A percentile compares a stretch with the other conserved stretches of the same genome.
Conservation (phyloP, 192 early-diverging fungal species). For the Phycomyces nitens region DNA sequence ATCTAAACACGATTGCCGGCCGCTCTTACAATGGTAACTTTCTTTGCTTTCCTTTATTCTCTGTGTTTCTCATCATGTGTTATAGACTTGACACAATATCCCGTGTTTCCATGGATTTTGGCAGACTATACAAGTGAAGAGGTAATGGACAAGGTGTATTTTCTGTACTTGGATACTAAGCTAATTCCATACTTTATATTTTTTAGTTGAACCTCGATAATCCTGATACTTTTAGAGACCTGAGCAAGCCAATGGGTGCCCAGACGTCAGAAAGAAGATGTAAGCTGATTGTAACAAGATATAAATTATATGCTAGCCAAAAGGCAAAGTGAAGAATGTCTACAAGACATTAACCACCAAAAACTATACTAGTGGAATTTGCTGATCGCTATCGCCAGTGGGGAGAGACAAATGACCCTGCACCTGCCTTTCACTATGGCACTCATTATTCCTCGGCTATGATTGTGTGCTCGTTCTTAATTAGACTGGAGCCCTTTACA, state of each 20-base stretch:
- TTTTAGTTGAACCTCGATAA: conserved; percentile 70
- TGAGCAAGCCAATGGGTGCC: conserved; percentile 90
- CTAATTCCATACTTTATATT: too few relatives aligned
- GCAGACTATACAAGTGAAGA: conserved; percentile 73
- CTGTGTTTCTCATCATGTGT: conserved; percentile 18
- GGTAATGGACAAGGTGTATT: conserved; percentile 13
- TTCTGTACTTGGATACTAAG: background rate
- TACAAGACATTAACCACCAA: too few relatives aligned
- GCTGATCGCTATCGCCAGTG: conserved; percentile 59
- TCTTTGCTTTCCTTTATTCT: background rate
- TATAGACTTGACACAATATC: conserved; percentile 91
- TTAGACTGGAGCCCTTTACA: conserved; percentile 89
- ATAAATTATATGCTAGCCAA: too few relatives aligned
- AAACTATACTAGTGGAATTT: conserved; percentile 60
- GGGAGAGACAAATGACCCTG: conserved; percentile 47
- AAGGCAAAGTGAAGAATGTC: too few relatives aligned
- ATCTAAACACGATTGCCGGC: conserved; percentile 86
- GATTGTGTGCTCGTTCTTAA: conserved; percentile 83
- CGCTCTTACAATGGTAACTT: conserved; percentile 61
- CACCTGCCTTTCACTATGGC: conserved; percentile 87
- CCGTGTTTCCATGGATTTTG: conserved; percentile 94
- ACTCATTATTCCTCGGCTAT: conserved; percentile 95
- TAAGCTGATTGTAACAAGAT: too few relatives aligned
- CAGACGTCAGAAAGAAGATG: conserved; percentile 61
- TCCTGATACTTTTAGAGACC: conserved; percentile 78